A percentile compares a stretch with the other conserved stretches of the same genome.
Conservation (phyloP, 169 alveolate genomes). For the Plasmodium cynomolgi region DNA sequence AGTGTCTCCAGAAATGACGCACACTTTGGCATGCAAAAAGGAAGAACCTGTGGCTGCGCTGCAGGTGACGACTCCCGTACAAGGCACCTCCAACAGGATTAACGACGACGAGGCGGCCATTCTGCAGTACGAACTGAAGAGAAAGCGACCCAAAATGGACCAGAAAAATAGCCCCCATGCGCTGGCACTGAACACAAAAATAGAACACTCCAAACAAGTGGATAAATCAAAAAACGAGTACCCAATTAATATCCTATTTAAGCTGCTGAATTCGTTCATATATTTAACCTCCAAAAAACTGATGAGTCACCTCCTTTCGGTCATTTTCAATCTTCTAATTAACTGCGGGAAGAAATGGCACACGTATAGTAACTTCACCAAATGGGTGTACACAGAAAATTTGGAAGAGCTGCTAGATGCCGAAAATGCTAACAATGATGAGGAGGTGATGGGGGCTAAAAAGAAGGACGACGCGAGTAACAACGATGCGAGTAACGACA, state of each 20-base stretch:
- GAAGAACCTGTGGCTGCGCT: neutral
- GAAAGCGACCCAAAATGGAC: conserved; percentile 68
- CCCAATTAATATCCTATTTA: conserved; percentile 81
- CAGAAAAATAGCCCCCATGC: neutral
- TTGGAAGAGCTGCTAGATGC: conserved; percentile 18
- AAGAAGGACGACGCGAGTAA: neutral
- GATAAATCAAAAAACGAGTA: conserved; percentile 28
- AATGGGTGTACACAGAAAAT: conserved; percentile 67
- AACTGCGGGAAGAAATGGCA: conserved; percentile 38
- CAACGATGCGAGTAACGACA: neutral
- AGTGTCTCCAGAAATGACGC: neutral
- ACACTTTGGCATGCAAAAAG: neutral
- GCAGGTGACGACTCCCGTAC: neutral
- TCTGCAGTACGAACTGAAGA: conserved; percentile 60
- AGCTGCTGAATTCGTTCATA: conserved; percentile 78
- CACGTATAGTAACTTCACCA: conserved; percentile 52
- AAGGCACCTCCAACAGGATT: neutral
- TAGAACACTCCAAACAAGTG: neutral
- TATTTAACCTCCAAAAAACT: conserved; percentile 83
- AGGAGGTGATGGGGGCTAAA: neutral
- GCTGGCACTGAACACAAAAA: neutral
- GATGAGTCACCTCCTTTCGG: conserved; percentile 82
- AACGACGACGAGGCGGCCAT: conserved; percentile 72
- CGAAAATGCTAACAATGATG: neutral
- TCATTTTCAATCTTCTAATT: conserved; percentile 76